These are phyloP conservation scores for Physcia stellaris DNA, from an alignment of 495 filamentous ascomycete species.

Conservation along the genomic window DNA sequence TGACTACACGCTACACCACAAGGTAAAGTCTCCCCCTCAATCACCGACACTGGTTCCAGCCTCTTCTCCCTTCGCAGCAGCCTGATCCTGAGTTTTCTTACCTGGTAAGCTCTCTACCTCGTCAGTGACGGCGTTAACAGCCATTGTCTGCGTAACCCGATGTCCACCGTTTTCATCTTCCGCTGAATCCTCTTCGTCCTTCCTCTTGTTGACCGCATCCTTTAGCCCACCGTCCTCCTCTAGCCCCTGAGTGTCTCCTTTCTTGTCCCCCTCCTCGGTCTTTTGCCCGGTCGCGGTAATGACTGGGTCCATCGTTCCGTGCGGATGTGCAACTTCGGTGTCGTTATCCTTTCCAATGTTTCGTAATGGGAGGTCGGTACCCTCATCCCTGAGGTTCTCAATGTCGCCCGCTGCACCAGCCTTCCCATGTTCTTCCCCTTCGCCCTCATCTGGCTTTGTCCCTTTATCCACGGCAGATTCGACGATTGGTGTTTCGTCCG, in stretches of 20 bases:
- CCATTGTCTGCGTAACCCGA: slow-evolving; percentile 3
- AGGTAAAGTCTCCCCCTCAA: too few species aligned
- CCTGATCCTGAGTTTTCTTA: slow-evolving; percentile 17
- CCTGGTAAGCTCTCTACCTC: slow-evolving; percentile 9
- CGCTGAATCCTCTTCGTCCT: slow-evolving; percentile 9
- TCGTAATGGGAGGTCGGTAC: too few species aligned
- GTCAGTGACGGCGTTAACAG: slow-evolving; percentile 3
- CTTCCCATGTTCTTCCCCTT: background rate
- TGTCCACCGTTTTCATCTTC: background rate
- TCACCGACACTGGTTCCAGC: slow-evolving; percentile 18
- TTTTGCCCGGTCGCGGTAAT: slow-evolving; percentile 5
- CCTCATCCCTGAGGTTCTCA: slow-evolving; percentile 13
- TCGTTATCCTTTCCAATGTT: slow-evolving; percentile 13
- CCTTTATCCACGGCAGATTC: slow-evolving; percentile 10
- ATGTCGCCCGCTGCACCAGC: background rate
- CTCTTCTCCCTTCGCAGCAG: slow-evolving; percentile 17
- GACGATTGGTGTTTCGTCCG: slow-evolving; percentile 3
- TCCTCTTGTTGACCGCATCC: slow-evolving; percentile 5
- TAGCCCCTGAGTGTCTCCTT: slow-evolving; percentile 5
- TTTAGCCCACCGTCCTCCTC: slow-evolving; percentile 4
- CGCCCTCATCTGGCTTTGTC: background rate
- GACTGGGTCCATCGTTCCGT: slow-evolving; percentile 2
- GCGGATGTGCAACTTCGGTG: too few species aligned
- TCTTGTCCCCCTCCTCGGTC: background rate
- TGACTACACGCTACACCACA: too few species aligned